Conservation (phyloP, 116 monocot species). For the Cymodocea nodosa region DNA sequence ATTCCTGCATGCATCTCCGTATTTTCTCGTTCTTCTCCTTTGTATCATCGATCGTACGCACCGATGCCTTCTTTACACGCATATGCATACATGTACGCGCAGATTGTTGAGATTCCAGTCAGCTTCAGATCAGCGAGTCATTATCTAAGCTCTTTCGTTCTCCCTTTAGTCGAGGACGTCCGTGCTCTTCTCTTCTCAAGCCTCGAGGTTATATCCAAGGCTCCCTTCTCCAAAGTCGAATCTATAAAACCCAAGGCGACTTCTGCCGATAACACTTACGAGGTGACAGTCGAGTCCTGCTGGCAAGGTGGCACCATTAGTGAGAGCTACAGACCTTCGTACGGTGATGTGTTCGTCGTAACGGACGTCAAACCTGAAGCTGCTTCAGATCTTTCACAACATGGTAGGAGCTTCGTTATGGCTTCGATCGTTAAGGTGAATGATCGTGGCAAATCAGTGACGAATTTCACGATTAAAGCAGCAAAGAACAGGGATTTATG, state of each 20-base stretch:
- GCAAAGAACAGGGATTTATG: constrained; percentile 6
- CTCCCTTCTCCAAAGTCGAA: constrained; percentile 14
- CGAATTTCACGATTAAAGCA: constrained; percentile 8
- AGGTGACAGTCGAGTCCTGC: background rate
- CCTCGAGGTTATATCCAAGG: constrained; percentile 7
- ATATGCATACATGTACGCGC: no score
- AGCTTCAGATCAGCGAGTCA: constrained; percentile 8
- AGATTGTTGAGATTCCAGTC: constrained; percentile 17
- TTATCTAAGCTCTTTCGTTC: constrained; percentile 11
- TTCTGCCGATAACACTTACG: background rate
- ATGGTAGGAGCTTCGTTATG: constrained; percentile 1
- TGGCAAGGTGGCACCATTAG: background rate
- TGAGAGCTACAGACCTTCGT: constrained; percentile 6
- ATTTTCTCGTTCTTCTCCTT: background rate
- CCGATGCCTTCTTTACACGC: background rate
- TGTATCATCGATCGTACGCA: background rate
- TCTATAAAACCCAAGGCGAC: background rate
- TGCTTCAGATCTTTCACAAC: constrained; percentile 8
- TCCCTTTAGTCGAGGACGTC: constrained; percentile 27
- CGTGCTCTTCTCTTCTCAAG: constrained; percentile 14
- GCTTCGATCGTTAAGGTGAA: constrained; percentile 7
- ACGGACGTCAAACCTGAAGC: constrained; percentile 4
- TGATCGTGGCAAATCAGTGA: background rate
- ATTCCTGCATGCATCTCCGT: background rate
- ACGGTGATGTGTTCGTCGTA: constrained; percentile 18